These are phyloP conservation scores for Lipomyces starkeyi DNA, from an alignment of 805 yeast genomes.

Conservation along the genomic window DNA sequence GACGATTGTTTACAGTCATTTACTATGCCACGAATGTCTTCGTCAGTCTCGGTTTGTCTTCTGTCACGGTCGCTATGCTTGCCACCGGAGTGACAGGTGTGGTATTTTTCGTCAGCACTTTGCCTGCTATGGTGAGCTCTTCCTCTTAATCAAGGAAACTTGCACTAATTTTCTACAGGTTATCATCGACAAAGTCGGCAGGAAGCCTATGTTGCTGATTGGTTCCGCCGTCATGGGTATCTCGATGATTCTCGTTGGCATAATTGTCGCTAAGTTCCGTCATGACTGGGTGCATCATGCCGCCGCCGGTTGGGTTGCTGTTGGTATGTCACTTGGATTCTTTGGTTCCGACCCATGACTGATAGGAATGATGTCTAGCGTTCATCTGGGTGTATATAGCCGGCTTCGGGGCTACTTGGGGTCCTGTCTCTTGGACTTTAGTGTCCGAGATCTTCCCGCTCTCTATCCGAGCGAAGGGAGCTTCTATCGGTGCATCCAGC, in stretches of 20 bases:
- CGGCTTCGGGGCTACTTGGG: constrained; percentile 37
- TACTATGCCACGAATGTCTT: constrained; percentile 56
- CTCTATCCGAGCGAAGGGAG: constrained; percentile 70
- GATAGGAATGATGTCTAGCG: too few relatives aligned
- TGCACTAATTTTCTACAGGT: too few relatives aligned
- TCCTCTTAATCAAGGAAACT: too few relatives aligned
- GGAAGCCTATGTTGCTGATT: constrained; percentile 63
- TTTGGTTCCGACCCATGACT: too few relatives aligned
- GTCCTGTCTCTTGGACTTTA: constrained; percentile 56
- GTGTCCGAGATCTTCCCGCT: constrained; percentile 69
- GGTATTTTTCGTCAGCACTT: constrained; percentile 42
- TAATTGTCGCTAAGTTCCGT: constrained; percentile 49
- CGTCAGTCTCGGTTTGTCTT: constrained; percentile 55
- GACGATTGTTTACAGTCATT: too few relatives aligned
- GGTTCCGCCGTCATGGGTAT: constrained; percentile 69
- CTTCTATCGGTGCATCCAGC: constrained; percentile 63
- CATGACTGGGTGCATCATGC: constrained; percentile 41
- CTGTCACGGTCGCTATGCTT: constrained; percentile 52
- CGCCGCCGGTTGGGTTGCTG: constrained; percentile 41
- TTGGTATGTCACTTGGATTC: too few relatives aligned
- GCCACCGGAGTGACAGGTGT: constrained; percentile 56
- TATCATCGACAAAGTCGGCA: constrained; percentile 68
- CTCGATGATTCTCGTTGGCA: constrained; percentile 48
- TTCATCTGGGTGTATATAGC: constrained; percentile 37
- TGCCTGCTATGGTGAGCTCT: constrained; percentile 55